These are phyloP conservation scores for Trametopsis cervina DNA, from an alignment of 768 basidiomycete species.

Conservation along the genomic window DNA sequence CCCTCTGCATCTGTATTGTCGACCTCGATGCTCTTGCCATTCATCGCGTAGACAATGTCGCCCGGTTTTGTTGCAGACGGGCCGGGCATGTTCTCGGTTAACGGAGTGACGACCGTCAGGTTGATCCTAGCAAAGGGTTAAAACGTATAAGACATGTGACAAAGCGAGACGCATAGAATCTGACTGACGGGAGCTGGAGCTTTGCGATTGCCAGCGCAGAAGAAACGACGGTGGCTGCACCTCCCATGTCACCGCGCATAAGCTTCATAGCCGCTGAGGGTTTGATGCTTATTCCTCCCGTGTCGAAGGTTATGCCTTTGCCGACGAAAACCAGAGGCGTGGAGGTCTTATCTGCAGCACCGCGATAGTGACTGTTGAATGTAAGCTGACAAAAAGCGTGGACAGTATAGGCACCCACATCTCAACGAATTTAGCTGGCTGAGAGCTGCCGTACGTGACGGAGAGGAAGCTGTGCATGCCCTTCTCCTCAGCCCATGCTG, in stretches of 20 bases:
- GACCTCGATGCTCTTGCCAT: constrained; percentile 80
- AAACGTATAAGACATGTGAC: neutral
- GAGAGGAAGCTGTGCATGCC: constrained; percentile 88
- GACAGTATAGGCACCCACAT: constrained; percentile 38
- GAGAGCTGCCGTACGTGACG: constrained; percentile 72
- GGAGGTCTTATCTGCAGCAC: constrained; percentile 47
- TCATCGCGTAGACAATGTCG: constrained; percentile 82
- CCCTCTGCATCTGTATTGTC: constrained; percentile 88
- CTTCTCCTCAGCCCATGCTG: constrained; percentile 78
- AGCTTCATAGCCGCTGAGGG: constrained; percentile 74
- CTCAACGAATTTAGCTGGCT: constrained; percentile 85
- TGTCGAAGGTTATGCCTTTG: constrained; percentile 88
- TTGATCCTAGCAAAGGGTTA: constrained; percentile 47
- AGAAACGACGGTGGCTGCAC: constrained; percentile 73
- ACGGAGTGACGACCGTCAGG: constrained; percentile 61
- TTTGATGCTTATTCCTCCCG: constrained; percentile 84
- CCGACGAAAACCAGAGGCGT: constrained; percentile 73
- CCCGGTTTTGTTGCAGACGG: constrained; percentile 66
- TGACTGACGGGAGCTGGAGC: constrained; percentile 72
- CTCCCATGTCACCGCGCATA: constrained; percentile 90
- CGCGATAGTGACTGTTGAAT: constrained; percentile 65
- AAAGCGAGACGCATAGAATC: constrained; percentile 27
- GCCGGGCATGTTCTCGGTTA: constrained; percentile 85
- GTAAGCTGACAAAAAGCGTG: neutral
- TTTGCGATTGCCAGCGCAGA: constrained; percentile 75